phyloP scores from a whole-genome alignment of 805 yeast genomes.

The Monosporozyma servazzii region DNA sequence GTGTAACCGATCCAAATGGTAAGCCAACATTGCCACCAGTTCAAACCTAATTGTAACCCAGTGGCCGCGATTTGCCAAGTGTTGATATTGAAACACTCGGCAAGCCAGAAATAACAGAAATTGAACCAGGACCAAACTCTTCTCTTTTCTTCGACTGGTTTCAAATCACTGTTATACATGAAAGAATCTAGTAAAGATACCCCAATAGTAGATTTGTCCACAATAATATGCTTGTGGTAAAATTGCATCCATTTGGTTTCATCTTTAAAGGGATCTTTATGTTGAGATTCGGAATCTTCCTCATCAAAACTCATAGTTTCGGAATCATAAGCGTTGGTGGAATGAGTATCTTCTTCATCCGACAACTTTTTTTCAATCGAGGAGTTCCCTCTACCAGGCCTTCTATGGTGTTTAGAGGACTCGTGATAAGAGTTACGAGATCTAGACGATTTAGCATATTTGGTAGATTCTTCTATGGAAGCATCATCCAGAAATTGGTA shows the following conservation, averaged over 20 bases:
- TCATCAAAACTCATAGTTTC: conserved; percentile 1
- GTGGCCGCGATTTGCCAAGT: conserved; percentile 92
- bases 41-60: conserved; percentile 67
- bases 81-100: conserved; percentile 83
- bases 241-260: conserved; percentile 16
- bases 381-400: background rate
- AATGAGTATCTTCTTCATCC: background rate
- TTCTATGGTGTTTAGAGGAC: background rate
- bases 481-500: conserved; percentile 7
- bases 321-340: background rate
- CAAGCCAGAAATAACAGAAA: conserved; percentile 75
- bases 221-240: conserved; percentile 19
- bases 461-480: conserved; percentile 1
- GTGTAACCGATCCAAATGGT: conserved; percentile 82
- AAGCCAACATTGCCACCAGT: conserved; percentile 92
- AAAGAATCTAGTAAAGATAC: conserved; percentile 34
- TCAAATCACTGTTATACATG: conserved; percentile 64
- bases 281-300: background rate
- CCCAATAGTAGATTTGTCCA: conserved; percentile 26
- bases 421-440: background rate
- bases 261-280: conserved; percentile 1
- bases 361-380: background rate
- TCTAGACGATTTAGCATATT: background rate
- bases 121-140: conserved; percentile 81
- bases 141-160: conserved; percentile 67